These are phyloP conservation scores for Hirsutella rhossiliensis DNA, from an alignment of 2,329 filamentous ascomycete genomes.

Conservation along the genomic window DNA sequence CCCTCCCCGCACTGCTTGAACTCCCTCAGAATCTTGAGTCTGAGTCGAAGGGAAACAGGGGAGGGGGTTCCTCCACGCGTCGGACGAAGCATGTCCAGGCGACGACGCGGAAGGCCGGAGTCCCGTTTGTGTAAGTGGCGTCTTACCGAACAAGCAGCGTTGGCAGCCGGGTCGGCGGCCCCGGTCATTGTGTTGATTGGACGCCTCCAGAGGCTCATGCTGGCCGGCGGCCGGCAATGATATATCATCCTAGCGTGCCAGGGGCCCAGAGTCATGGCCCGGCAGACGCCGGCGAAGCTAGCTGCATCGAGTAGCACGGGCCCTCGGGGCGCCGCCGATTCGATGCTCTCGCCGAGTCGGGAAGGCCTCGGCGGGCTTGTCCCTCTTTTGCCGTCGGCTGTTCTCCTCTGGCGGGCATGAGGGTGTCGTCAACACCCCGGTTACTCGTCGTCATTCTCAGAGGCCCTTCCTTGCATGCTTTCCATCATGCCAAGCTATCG, in stretches of 20 bases:
- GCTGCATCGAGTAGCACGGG: background rate
- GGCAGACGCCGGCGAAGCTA: background rate
- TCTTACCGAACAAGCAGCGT: background rate
- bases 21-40: no score
- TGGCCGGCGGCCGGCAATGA: background rate
- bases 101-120: no score
- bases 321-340: background rate
- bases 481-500: no score
- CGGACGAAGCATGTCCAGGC: no score
- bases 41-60: no score
- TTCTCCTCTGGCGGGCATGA: no score
- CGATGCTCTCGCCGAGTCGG: background rate
- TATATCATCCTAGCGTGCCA: background rate
- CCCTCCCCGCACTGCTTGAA: background rate
- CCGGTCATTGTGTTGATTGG: background rate
- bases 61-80: no score
- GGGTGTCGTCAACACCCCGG: no score
- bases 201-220: background rate
- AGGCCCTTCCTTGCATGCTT: no score
- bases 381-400: background rate
- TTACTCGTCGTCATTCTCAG: no score
- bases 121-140: background rate
- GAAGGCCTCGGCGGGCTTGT: background rate
- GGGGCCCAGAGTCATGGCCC: background rate
- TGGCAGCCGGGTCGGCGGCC: background rate